phyloP scores from a whole-genome alignment of 106 monocot genomes.

The Agapanthus africanus region DNA sequence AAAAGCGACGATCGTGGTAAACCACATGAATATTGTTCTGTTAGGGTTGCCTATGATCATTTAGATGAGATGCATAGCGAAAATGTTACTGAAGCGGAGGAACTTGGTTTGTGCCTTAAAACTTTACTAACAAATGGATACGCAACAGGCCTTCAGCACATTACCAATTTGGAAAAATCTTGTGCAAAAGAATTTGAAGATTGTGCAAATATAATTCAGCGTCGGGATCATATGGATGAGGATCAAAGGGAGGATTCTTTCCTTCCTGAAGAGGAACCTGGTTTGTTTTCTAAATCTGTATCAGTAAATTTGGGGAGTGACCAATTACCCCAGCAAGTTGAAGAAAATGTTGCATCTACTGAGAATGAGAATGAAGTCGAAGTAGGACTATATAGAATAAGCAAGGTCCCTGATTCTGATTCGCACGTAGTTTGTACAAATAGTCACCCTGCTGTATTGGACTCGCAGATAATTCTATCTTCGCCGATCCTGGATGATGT shows the following conservation, averaged over 20 bases:
- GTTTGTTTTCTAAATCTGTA: background rate
- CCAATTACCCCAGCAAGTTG: background rate
- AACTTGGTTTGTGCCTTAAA: background rate
- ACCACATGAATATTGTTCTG: background rate
- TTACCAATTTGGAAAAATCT: background rate
- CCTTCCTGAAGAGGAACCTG: background rate
- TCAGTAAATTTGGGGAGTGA: background rate
- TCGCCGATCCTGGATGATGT: background rate
- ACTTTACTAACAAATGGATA: background rate
- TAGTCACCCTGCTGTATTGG: background rate
- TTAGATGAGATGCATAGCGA: background rate
- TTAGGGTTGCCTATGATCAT: background rate
- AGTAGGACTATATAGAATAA: background rate
- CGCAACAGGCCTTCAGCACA: background rate
- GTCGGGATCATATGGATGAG: background rate
- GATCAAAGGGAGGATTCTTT: background rate
- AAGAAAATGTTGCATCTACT: background rate
- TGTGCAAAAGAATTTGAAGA: background rate
- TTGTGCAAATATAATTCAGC: background rate
- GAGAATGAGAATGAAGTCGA: conserved; percentile 4
- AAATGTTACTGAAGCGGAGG: conserved; percentile 3
- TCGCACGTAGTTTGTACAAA: background rate
- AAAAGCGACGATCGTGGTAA: too few relatives aligned
- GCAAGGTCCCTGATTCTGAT: background rate
- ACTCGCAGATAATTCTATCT: background rate